phyloP scores from a whole-genome alignment of 306 rosid genomes.

The Rosa chinensis region DNA sequence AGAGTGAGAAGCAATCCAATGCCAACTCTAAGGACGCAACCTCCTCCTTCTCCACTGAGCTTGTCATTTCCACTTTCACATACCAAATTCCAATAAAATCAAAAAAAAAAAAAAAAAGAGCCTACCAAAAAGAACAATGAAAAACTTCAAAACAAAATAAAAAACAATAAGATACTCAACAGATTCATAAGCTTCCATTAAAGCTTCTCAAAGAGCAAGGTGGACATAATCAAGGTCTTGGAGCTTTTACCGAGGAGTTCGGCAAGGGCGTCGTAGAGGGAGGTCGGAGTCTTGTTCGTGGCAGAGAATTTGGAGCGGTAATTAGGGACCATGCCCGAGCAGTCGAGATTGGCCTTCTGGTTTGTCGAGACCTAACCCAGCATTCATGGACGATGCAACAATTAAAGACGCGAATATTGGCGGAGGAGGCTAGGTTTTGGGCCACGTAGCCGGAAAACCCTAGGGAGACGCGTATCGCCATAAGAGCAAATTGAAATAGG shows the following conservation, averaged over 20 bases:
- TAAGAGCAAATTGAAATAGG: conserved; percentile 35
- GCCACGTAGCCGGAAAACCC: conserved; percentile 82
- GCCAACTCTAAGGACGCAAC: conserved; percentile 14
- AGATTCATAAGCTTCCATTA: no score
- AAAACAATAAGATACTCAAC: no score
- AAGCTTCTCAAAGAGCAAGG: no score
- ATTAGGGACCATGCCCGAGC: conserved; percentile 36
- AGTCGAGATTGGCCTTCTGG: conserved; percentile 52
- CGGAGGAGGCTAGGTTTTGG: conserved; percentile 68
- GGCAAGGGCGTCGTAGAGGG: not conserved
- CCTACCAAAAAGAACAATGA: no score
- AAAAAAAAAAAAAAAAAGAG: no score
- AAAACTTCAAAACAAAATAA: no score
- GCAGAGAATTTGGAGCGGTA: no score
- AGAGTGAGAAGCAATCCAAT: conserved; percentile 58
- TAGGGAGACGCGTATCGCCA: conserved; percentile 78
- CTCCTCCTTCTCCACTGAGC: no score
- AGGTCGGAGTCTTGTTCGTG: conserved; percentile 17
- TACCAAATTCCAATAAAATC: no score
- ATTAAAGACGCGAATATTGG: conserved; percentile 48
- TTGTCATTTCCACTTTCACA: no score
- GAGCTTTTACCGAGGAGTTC: no score
- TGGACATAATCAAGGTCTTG: no score
- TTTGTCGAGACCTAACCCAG: conserved; percentile 47
- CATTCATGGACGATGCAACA: conserved; percentile 64